These are phyloP conservation scores for Ceratocystis ficicola DNA, from an alignment of 2,329 filamentous ascomycete genomes.

Conservation along the genomic window DNA sequence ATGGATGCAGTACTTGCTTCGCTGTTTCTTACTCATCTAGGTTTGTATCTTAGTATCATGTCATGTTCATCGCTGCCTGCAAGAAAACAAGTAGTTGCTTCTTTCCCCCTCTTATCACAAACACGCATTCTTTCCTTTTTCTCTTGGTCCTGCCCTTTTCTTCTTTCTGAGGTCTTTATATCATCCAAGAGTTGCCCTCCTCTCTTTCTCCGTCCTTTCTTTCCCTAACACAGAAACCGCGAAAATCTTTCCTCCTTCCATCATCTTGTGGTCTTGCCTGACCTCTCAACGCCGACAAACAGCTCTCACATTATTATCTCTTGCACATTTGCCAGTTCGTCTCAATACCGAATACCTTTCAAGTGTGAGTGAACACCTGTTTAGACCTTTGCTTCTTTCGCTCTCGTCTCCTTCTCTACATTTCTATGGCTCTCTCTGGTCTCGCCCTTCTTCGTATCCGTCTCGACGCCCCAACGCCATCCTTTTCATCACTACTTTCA, in stretches of 20 bases:
- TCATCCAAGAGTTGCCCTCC: not conserved
- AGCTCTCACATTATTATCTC: too few relatives aligned
- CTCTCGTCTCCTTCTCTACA: not conserved
- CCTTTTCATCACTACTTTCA: not conserved
- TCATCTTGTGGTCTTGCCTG: not conserved
- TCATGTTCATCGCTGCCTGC: not conserved
- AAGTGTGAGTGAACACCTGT: not conserved
- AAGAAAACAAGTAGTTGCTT: slow-evolving; percentile 8
- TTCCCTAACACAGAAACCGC: not conserved
- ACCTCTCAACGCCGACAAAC: not conserved
- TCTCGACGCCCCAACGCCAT: not conserved
- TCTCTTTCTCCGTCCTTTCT: not conserved
- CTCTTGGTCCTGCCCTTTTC: not conserved
- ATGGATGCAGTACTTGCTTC: too few relatives aligned
- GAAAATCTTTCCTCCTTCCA: not conserved
- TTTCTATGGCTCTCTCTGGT: not conserved
- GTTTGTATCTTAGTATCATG: not conserved
- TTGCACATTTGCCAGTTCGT: not conserved
- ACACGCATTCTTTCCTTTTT: slow-evolving; percentile 4
- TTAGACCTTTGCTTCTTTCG: not conserved
- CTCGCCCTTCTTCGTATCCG: not conserved
- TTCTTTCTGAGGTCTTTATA: not conserved
- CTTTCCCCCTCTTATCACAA: slow-evolving; percentile 2
- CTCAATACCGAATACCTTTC: not conserved
- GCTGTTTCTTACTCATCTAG: not conserved